Evolutionary conservation across 805 yeast species (phyloP).

Genomic region (Barnettozyma pratensis): DNA sequence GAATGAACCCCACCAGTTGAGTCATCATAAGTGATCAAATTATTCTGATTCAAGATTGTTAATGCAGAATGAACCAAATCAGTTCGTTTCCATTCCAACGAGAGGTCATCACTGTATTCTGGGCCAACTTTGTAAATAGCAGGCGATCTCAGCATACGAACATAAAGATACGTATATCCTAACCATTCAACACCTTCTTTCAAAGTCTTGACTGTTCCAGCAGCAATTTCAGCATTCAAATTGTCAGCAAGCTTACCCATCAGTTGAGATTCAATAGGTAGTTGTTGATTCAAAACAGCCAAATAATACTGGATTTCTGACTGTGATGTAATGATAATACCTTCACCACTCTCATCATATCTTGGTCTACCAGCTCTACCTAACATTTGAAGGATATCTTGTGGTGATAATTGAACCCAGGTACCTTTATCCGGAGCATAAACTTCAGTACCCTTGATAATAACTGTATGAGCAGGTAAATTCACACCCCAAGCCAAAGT

Average conservation of each 20-base stretch:
- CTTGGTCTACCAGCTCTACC: constrained; percentile 98
- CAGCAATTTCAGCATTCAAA: constrained; percentile 81
- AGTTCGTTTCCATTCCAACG: constrained; percentile 46
- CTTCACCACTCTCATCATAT: constrained; percentile 89
- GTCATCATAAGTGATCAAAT: constrained; percentile 56
- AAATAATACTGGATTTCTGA: constrained; percentile 82
- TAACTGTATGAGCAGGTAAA: constrained; percentile 91
- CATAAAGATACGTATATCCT: constrained; percentile 68
- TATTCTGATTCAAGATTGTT: constrained; percentile 45
- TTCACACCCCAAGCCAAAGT: constrained; percentile 98
- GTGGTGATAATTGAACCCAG: constrained; percentile 92
- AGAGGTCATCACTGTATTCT: constrained; percentile 48
- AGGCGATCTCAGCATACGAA: constrained; percentile 74
- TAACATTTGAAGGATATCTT: constrained; percentile 93
- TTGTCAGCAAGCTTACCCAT: constrained; percentile 65
- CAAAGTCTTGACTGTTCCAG: constrained; percentile 56
- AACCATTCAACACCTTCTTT: constrained; percentile 80
- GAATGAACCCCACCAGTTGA: constrained; percentile 42
- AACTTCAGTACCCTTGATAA: constrained; percentile 88
- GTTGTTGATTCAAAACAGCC: constrained; percentile 84
- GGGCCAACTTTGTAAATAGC: constrained; percentile 69
- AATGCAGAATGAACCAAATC: constrained; percentile 80
- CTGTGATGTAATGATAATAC: constrained; percentile 85
- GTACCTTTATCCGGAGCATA: constrained; percentile 86
- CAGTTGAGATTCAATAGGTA: constrained; percentile 89